phyloP scores from a whole-genome alignment of 805 yeast genomes.

The Kodamaea nitidulidarum region DNA sequence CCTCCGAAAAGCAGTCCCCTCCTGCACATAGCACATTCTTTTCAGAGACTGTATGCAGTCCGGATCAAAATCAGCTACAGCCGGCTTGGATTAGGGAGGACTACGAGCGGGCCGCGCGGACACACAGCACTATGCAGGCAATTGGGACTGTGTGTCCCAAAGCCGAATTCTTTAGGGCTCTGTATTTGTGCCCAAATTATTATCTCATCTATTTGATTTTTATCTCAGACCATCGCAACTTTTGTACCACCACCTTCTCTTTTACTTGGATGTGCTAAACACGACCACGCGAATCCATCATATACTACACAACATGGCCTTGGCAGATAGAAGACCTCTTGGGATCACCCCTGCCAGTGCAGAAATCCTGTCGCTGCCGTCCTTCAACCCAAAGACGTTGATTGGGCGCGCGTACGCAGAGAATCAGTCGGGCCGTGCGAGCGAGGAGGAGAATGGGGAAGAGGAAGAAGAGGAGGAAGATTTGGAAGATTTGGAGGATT shows the following conservation, averaged over 20 bases:
- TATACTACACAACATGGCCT: conserved; percentile 43
- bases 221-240: conserved; percentile 4
- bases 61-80: too few relatives aligned
- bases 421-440: neutral
- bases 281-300: neutral
- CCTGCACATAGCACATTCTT: conserved; percentile 2
- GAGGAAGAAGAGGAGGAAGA: neutral
- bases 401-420: conserved; percentile 10
- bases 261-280: conserved; percentile 4
- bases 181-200: conserved; percentile 4
- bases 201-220: conserved; percentile 5
- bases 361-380: conserved; percentile 37
- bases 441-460: conserved; percentile 1
- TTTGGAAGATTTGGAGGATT: too few relatives aligned
- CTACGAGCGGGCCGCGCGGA: neutral
- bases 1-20: conserved; percentile 1
- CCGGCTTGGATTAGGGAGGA: neutral
- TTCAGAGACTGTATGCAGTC: too few relatives aligned
- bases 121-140: neutral
- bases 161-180: neutral
- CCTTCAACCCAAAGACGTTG: conserved; percentile 32
- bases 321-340: conserved; percentile 64
- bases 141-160: neutral
- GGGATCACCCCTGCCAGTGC: conserved; percentile 49
- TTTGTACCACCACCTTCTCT: conserved; percentile 7